Conservation (phyloP, 192 early-diverging fungal genomes). For the Entomortierella chlamydospora region DNA sequence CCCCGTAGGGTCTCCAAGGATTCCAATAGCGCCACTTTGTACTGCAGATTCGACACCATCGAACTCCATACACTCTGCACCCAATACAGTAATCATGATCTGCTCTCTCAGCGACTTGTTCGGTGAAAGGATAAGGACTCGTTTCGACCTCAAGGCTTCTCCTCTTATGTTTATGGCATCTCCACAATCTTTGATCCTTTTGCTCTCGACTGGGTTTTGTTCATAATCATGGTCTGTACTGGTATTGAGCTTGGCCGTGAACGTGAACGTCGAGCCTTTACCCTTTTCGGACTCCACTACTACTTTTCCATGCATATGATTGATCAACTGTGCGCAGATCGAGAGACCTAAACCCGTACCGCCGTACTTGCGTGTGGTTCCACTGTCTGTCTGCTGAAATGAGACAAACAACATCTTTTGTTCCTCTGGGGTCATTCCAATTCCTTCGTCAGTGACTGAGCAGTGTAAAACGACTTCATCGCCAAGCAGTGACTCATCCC, state of each 20-base stretch:
- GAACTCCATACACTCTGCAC: slow-evolving; percentile 24
- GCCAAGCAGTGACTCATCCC: slow-evolving; percentile 9
- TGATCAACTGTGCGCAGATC: slow-evolving; percentile 60
- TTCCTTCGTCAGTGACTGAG: slow-evolving; percentile 43
- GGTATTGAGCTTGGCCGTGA: slow-evolving; percentile 25
- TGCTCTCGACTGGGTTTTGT: slow-evolving; percentile 22
- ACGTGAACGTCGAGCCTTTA: slow-evolving; percentile 57
- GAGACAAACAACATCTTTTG: slow-evolving; percentile 54
- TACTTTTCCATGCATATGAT: slow-evolving; percentile 57
- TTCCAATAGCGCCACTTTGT: slow-evolving; percentile 16
- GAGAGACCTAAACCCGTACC: slow-evolving; percentile 62
- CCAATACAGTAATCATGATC: neutral
- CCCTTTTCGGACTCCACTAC: slow-evolving; percentile 55
- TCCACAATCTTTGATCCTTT: slow-evolving; percentile 31
- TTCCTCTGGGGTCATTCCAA: slow-evolving; percentile 46
- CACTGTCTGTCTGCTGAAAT: slow-evolving; percentile 49
- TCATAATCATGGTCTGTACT: slow-evolving; percentile 25
- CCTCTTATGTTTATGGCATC: slow-evolving; percentile 4
- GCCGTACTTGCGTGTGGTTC: slow-evolving; percentile 54
- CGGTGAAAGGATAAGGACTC: slow-evolving; percentile 32
- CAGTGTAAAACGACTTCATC: slow-evolving; percentile 36
- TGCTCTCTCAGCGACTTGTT: slow-evolving; percentile 27
- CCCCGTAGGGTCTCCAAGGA: neutral
- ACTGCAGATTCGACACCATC: slow-evolving; percentile 20
- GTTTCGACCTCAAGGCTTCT: neutral